Percentiles rank a stretch among this genome's conserved stretches.
These are phyloP conservation scores for Phoenix roebelenii DNA, from an alignment of 176 grass and related monocot genomes.

Conservation along the genomic window DNA sequence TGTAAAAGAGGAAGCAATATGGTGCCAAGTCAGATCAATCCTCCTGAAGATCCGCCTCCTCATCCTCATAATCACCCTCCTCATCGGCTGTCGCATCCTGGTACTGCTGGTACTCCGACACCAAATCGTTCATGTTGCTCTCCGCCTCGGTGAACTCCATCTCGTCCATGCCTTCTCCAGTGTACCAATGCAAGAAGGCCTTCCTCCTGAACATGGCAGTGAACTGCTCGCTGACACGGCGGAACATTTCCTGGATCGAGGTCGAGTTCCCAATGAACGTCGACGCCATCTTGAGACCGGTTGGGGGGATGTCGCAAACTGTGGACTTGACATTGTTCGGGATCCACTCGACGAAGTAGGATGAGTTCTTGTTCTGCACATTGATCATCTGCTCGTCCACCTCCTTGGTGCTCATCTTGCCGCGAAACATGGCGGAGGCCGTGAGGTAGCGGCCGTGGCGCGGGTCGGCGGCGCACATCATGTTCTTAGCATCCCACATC, in stretches of 20 bases:
- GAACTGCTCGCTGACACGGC: conserved; percentile 73
- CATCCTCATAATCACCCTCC: conserved; percentile 43
- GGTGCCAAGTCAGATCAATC: too few species aligned
- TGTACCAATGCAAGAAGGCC: conserved; percentile 91
- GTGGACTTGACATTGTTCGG: conserved; percentile 66
- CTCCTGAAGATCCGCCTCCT: conserved; percentile 11
- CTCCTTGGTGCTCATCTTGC: conserved; percentile 74
- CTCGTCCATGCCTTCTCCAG: conserved; percentile 65
- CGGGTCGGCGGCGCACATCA: conserved; percentile 41
- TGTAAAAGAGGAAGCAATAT: too few species aligned
- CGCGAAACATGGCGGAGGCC: conserved; percentile 53
- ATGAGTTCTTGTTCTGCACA: conserved; percentile 65
- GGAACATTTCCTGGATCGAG: conserved; percentile 91
- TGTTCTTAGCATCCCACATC: conserved; percentile 47
- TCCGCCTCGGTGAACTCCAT: conserved; percentile 99
- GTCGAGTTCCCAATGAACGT: conserved; percentile 66
- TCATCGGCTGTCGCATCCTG: conserved; percentile 76
- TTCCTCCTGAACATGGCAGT: conserved; percentile 84
- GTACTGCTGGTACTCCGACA: conserved; percentile 96
- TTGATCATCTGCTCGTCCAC: conserved; percentile 68
- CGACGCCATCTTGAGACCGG: conserved; percentile 47
- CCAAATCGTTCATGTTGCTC: conserved; percentile 98
- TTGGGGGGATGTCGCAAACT: conserved; percentile 43
- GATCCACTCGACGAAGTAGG: conserved; percentile 63
- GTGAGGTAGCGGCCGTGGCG: conserved; percentile 60